A percentile compares a stretch with the other conserved stretches of the same genome.
phyloP scores from a whole-genome alignment of 495 filamentous ascomycete genomes.

The Tetracladium marchalianum region DNA sequence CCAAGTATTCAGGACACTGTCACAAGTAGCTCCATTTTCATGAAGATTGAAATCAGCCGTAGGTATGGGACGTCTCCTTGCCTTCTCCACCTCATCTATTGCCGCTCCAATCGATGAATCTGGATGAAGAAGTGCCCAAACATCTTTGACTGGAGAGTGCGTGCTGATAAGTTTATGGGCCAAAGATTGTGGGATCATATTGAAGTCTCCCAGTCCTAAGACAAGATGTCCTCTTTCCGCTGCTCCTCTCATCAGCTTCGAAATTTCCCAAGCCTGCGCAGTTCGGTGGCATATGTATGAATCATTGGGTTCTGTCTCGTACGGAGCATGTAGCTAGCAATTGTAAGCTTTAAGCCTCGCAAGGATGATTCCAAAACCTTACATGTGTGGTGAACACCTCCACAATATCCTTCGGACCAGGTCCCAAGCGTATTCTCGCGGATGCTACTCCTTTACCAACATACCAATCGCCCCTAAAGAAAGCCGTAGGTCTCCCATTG shows the following conservation, averaged over 20 bases:
- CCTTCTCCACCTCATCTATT: conserved; percentile 51
- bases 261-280: conserved; percentile 95
- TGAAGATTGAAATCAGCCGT: conserved; percentile 64
- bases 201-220: conserved; percentile 85
- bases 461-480: conserved; percentile 89
- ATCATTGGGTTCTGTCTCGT: conserved; percentile 69
- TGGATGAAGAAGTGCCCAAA: conserved; percentile 72
- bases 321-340: conserved; percentile 70
- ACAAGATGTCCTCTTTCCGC: conserved; percentile 77
- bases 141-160: conserved; percentile 69
- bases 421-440: conserved; percentile 67
- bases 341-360: conserved; percentile 2
- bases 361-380: conserved; percentile 9
- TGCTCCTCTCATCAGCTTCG: conserved; percentile 80
- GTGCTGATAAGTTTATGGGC: conserved; percentile 77
- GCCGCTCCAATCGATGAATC: conserved; percentile 67
- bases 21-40: conserved; percentile 81
- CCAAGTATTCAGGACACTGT: conserved; percentile 85
- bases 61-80: conserved; percentile 44
- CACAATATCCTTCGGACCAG: conserved; percentile 52
- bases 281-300: conserved; percentile 84
- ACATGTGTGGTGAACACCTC: conserved; percentile 94
- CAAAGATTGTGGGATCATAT: conserved; percentile 82
- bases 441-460: conserved; percentile 92
- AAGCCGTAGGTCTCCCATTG: conserved; percentile 86